Base-by-base conservation (phyloP, 2,329 filamentous ascomycete species). In the Ilyonectria sp. region DNA sequence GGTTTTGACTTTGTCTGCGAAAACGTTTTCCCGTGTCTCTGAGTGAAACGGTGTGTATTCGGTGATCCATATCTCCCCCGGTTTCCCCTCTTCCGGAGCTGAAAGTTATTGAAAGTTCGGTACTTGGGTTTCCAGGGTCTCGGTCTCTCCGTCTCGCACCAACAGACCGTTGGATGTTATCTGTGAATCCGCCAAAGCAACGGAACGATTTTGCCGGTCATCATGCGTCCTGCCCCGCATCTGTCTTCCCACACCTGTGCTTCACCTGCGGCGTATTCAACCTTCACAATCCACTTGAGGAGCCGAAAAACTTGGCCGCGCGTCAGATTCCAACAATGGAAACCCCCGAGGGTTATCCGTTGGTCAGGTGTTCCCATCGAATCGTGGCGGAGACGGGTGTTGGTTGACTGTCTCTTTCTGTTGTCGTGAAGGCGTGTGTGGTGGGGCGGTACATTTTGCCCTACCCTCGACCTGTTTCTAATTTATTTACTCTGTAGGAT, bases 351-450 rank as follows among this genome's bases (percentile, higher is more conserved):
- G 52, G 60, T 50, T 56, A 63, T 56, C 52, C 33, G 52, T 56
- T 60, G 60, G 43, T 65, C 62, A 40, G 55, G 62, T 65, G 62
- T 65, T 26, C 49, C 60, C 49, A 65, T 26, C 21, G 53, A 40
- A 11, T 43, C 47, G 40, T 31, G 17, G 10, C 19, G 13, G 21
- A 19, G 37, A 10, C 6, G 13, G n/a, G 6, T 29, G 4, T 4
- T 5, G 13, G 50, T n/a, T 23, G n/a, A 26, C 26, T 23, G 44
- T n/a, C 13, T 17, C 26, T 55, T 61, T 61, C 55, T 61, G 49
- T 10, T 37, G 10, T 26, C 19, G 10, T 26, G 47, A 50, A 8
- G 37, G 17, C 7, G 40, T 43, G 17, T 6, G 15, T n/a, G 40
- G 40, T n/a, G 40, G 40, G 40, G 40, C n/a, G 15, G n/a, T 8